These are phyloP conservation scores for Trichoderma sp. DNA, from an alignment of 2,329 filamentous ascomycete genomes.

Conservation along the genomic window DNA sequence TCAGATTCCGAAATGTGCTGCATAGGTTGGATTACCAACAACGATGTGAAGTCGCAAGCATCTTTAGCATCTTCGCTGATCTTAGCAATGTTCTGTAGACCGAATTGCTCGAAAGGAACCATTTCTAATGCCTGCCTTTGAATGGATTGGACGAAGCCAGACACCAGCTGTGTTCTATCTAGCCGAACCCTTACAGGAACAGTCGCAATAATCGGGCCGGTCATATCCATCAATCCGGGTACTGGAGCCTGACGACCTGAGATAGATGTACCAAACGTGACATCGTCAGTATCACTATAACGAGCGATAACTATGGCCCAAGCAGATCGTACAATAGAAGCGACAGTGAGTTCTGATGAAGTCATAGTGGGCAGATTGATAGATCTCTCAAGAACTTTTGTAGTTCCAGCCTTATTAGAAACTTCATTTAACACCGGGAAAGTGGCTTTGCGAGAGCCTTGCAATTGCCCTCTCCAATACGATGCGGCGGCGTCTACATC, in stretches of 20 bases:
- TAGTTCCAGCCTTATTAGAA: background rate
- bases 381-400: background rate
- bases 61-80: conserved; percentile 16
- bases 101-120: conserved; percentile 24
- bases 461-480: conserved; percentile 9
- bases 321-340: conserved; percentile 28
- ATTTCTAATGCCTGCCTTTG: conserved; percentile 21
- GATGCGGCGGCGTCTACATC: background rate
- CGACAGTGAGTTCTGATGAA: conserved; percentile 19
- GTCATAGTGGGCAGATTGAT: background rate
- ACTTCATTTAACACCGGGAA: background rate
- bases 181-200: conserved; percentile 14
- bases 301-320: conserved; percentile 35
- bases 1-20: background rate
- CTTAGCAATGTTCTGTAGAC: conserved; percentile 24
- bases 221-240: conserved; percentile 19
- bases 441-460: background rate
- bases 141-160: conserved; percentile 8
- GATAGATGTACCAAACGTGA: conserved; percentile 22
- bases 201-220: conserved; percentile 20
- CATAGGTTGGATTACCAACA: conserved; percentile 22
- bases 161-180: background rate
- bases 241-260: conserved; percentile 24
- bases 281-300: conserved; percentile 31
- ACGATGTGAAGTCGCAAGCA: conserved; percentile 22